Base-by-base conservation (phyloP, 768 basidiomycete genomes). In the Calvatia gigantea region DNA sequence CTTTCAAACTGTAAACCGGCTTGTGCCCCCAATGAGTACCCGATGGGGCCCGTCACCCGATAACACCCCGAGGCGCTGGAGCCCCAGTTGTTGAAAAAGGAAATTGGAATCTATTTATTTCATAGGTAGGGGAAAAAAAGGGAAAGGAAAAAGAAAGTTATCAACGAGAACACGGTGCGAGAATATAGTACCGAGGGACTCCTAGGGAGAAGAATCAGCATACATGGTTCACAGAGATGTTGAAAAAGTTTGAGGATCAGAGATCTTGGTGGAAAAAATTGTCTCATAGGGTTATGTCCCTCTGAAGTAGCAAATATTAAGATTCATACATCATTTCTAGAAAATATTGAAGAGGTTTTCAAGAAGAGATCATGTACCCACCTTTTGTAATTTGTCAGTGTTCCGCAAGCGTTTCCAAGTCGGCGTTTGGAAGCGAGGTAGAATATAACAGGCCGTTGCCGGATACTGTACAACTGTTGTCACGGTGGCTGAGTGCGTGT, bases 261-360 rank as follows among this genome's bases (percentile, higher is more conserved):
- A 82, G 86, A 86, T 86, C 84, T 87, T 85, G 84, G 84, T 86
- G 84, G 79, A 83, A 76, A 77, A 67, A 51, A 61, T 83, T 67
- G 80, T 87, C 85, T 87, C 86, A 87, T 87, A 66, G 83, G 78
- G 74, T 49, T 51, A 31, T 39, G 67, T 15, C 58, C 79, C 86
- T 89, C 88, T 88, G 87, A 90, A 91, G 88, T 90, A 90, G 88
- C 88, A 89, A 89, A 89, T 89, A 89, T 87, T 49, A 75, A 67
- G 54, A 41, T 58, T 65, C 58, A 70, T 67, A 65, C 76, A 74
- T 77, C 74, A 75, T 63, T 57, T 47, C 37, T 57, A 54, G 58
- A 58, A 48, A 31, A 41, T 47, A 56, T 33, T 17, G 14, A 37
- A 38, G 6, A 41, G 17, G 11, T 42, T 21, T 48, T 28, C 44